Evolutionary conservation across 2,329 filamentous ascomycete species (phyloP).

Genomic region (Teratosphaeria viscida): DNA sequence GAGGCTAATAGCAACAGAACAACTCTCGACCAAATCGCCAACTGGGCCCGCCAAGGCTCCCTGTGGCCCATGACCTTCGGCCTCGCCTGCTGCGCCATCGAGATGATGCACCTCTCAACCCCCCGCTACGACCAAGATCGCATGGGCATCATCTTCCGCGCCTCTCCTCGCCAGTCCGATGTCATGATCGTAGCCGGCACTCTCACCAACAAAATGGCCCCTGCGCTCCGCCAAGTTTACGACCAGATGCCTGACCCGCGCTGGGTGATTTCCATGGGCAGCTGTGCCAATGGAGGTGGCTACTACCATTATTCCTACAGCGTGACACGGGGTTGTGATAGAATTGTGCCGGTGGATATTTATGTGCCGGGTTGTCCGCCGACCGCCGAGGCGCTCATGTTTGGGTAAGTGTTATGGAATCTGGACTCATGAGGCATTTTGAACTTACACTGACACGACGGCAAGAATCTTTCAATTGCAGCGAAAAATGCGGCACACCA

Average conservation of each 20-base stretch:
- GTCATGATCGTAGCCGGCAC: conserved; percentile 91
- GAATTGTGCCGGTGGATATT: conserved; percentile 68
- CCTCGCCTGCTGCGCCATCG: conserved; percentile 77
- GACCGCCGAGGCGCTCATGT: conserved; percentile 43
- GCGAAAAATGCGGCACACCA: conserved; percentile 57
- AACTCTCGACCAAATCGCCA: conserved; percentile 66
- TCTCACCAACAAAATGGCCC: conserved; percentile 93
- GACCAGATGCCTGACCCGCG: conserved; percentile 87
- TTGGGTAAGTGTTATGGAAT: conserved; percentile 26
- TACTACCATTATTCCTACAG: conserved; percentile 79
- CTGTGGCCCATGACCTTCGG: conserved; percentile 86
- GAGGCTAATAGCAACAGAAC: conserved; percentile 41
- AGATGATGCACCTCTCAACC: conserved; percentile 88
- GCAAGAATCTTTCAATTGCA: conserved; percentile 58
- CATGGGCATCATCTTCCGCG: conserved; percentile 81
- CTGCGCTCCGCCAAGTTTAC: conserved; percentile 76
- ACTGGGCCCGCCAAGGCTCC: conserved; percentile 76
- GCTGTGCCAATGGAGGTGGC: conserved; percentile 70
- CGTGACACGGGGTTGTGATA: conserved; percentile 64
- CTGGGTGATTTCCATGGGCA: conserved; percentile 79
- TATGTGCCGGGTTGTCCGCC: conserved; percentile 65
- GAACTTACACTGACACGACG: neutral
- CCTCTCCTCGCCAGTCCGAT: conserved; percentile 76
- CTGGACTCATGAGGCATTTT: neutral
- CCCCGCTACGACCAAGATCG: conserved; percentile 85